phyloP scores from a whole-genome alignment of 2,329 filamentous ascomycete genomes.

The Clonostachys byssicola region DNA sequence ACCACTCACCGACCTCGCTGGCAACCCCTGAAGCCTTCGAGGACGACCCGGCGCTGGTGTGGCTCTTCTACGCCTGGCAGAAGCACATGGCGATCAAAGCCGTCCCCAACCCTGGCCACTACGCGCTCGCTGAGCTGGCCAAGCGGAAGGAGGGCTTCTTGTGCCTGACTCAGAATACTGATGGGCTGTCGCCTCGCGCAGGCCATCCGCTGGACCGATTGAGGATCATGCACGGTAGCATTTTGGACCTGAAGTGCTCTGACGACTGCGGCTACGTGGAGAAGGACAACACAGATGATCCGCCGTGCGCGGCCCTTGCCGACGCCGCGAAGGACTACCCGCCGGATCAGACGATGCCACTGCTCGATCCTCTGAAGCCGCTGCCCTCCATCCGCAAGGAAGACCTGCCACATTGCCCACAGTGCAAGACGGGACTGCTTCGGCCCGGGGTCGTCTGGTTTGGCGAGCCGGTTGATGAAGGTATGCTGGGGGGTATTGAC shows the following conservation, averaged over 20 bases:
- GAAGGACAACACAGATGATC: constrained; percentile 67
- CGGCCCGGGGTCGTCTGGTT: constrained; percentile 85
- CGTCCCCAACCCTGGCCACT: constrained; percentile 73
- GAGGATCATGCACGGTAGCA: constrained; percentile 73
- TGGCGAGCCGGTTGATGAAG: constrained; percentile 58
- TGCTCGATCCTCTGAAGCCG: constrained; percentile 99
- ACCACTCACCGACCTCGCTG: constrained; percentile 66
- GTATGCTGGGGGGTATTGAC: constrained; percentile 56
- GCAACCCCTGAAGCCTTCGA: constrained; percentile 78
- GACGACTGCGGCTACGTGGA: constrained; percentile 61
- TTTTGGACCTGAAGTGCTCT: constrained; percentile 79
- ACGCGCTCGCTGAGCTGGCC: constrained; percentile 71
- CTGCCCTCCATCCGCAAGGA: constrained; percentile 96
- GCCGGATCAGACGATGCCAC: constrained; percentile 30
- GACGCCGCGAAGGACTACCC: constrained; percentile 50
- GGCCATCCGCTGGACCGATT: constrained; percentile 66
- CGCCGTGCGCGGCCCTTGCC: constrained; percentile 71
- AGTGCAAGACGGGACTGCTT: constrained; percentile 35
- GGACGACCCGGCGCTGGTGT: constrained; percentile 73
- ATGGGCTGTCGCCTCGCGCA: constrained; percentile 73
- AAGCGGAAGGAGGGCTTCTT: constrained; percentile 58
- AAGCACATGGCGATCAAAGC: constrained; percentile 75
- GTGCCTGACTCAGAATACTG: constrained; percentile 83
- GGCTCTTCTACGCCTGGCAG: constrained; percentile 85
- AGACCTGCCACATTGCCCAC: constrained; percentile 83